phyloP scores from a whole-genome alignment of 441 rosid genomes.

The Corymbia calophylla region DNA sequence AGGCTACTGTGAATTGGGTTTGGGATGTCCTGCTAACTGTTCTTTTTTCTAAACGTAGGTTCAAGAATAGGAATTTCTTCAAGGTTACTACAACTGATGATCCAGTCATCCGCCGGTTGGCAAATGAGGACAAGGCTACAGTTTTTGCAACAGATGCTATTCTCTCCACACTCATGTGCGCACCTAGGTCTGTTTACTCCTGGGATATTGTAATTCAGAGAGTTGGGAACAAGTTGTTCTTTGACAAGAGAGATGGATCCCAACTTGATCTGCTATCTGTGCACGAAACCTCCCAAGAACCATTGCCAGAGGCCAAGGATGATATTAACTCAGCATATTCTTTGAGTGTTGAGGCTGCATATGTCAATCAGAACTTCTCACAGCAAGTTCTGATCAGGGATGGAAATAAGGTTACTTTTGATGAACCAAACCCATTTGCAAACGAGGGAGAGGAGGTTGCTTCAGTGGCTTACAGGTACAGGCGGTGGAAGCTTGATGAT shows the following conservation, averaged over 20 bases:
- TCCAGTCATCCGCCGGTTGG: constrained; percentile 72
- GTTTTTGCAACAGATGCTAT: constrained; percentile 83
- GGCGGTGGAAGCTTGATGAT: constrained; percentile 88
- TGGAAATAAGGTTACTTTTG: constrained; percentile 70
- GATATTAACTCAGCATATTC: constrained; percentile 81
- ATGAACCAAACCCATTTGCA: constrained; percentile 83
- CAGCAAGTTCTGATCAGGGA: constrained; percentile 81
- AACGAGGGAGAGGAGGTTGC: constrained; percentile 87
- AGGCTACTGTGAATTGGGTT: neutral
- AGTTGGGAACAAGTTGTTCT: constrained; percentile 80
- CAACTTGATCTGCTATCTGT: constrained; percentile 82
- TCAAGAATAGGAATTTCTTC: constrained; percentile 76
- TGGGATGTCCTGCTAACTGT: neutral
- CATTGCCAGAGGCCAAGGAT: constrained; percentile 83
- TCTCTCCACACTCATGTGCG: constrained; percentile 75
- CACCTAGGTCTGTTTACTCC: constrained; percentile 79
- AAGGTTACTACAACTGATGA: constrained; percentile 94
- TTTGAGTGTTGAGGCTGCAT: constrained; percentile 80
- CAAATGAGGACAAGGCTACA: constrained; percentile 83
- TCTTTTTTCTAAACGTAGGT: constrained; percentile 7
- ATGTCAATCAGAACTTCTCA: constrained; percentile 80
- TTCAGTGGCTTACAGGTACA: constrained; percentile 77
- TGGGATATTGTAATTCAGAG: constrained; percentile 88
- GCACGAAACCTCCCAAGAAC: constrained; percentile 87
- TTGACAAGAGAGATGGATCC: constrained; percentile 81